These are phyloP conservation scores for Blastosporella zonata DNA, from an alignment of 1,284 basidiomycete genomes.

Conservation along the genomic window DNA sequence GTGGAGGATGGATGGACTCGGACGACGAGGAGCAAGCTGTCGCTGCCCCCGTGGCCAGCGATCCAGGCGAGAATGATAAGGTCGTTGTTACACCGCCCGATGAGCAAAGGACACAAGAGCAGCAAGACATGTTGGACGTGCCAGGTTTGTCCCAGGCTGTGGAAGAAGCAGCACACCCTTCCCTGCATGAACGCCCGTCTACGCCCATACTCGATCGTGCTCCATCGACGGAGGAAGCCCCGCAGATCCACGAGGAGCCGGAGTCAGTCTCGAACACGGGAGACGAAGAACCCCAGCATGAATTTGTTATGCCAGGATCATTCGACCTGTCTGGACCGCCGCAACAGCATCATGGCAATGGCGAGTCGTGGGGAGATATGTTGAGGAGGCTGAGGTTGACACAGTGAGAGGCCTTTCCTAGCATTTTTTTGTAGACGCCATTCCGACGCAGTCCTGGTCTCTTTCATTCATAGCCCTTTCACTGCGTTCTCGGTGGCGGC, in stretches of 20 bases:
- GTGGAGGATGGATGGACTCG: constrained; percentile 23
- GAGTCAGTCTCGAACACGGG: constrained; percentile 17
- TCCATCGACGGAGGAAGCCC: neutral
- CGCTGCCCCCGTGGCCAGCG: constrained; percentile 20
- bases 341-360: constrained; percentile 18
- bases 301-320: constrained; percentile 45
- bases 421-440: neutral
- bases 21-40: constrained; percentile 31
- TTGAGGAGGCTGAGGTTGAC: constrained; percentile 25
- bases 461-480: neutral
- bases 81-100: constrained; percentile 33
- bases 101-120: constrained; percentile 19
- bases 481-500: neutral
- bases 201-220: neutral
- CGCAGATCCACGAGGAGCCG: constrained; percentile 11
- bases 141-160: constrained; percentile 10
- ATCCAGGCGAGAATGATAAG: constrained; percentile 28
- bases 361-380: constrained; percentile 31
- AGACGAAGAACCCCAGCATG: constrained; percentile 27
- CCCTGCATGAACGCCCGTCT: constrained; percentile 8
- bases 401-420: constrained; percentile 22
- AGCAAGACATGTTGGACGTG: constrained; percentile 12
- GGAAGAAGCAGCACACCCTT: constrained; percentile 12
- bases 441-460: neutral
- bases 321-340: constrained; percentile 33